Conservation (phyloP, 768 basidiomycete genomes). For the Macrolepiota dolichaula region DNA sequence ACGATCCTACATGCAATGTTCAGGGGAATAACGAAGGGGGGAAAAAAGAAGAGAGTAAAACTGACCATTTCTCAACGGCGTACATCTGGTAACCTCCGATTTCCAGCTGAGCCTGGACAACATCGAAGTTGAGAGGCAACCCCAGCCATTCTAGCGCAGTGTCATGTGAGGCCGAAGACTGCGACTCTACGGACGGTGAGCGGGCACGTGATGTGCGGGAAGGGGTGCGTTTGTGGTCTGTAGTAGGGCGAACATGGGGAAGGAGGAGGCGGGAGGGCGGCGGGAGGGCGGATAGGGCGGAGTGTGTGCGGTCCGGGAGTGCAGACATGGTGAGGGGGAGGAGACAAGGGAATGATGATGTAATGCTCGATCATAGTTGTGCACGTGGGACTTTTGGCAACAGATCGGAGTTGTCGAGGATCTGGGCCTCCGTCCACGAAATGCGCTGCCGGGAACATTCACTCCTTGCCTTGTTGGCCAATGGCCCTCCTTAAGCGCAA, state of each 20-base stretch:
- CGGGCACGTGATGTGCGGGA: constrained; percentile 15
- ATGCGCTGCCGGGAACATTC: not conserved
- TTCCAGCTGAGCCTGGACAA: constrained; percentile 44
- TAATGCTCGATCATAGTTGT: not conserved
- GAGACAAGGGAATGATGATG: not conserved
- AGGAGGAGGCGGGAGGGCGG: constrained; percentile 22
- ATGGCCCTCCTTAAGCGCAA: constrained; percentile 10
- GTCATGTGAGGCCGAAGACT: constrained; percentile 16
- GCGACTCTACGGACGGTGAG: constrained; percentile 22
- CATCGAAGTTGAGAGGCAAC: constrained; percentile 41
- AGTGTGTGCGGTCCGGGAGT: constrained; percentile 6
- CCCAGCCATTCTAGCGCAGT: constrained; percentile 36
- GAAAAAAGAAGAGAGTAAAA: constrained; percentile 5
- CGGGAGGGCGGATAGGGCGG: constrained; percentile 10
- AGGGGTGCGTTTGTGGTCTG: constrained; percentile 9
- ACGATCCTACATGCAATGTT: constrained; percentile 55
- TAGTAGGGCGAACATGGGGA: constrained; percentile 15
- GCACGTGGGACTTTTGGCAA: constrained; percentile 13
- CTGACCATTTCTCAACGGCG: constrained; percentile 82
- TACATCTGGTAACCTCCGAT: constrained; percentile 75
- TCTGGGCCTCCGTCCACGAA: not conserved
- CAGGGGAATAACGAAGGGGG: not conserved
- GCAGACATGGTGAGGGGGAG: not conserved
- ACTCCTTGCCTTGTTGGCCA: not conserved
- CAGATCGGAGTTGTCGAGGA: constrained; percentile 1